Percentiles rank a stretch among this genome's conserved stretches.
phyloP scores from a whole-genome alignment of 2,329 filamentous ascomycete genomes.

The Colletotrichum sp. region DNA sequence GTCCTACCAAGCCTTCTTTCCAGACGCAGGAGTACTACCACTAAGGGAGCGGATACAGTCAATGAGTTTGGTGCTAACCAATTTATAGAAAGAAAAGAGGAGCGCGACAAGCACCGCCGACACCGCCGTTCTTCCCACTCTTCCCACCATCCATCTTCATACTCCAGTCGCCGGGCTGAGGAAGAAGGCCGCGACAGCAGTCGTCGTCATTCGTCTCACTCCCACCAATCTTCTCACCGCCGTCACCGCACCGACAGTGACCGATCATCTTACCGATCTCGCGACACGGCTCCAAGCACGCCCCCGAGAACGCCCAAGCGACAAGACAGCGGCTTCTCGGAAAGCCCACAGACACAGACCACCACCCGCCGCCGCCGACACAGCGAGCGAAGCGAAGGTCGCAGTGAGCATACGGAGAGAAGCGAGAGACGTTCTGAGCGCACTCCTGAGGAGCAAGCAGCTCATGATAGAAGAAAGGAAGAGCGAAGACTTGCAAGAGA shows the following conservation, averaged over 20 bases:
- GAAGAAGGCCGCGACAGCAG: conserved; percentile 32
- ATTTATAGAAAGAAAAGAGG: conserved; percentile 61
- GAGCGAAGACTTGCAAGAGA: conserved; percentile 40
- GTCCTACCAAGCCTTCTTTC: conserved; percentile 26
- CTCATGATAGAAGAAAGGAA: conserved; percentile 54
- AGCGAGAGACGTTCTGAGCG: conserved; percentile 30
- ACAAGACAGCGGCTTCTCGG: conserved; percentile 52
- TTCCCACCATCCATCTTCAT: conserved; percentile 32
- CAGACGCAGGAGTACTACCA: conserved; percentile 35
- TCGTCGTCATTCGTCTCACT: conserved; percentile 28
- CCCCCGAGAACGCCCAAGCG: conserved; percentile 45
- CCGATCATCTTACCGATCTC: conserved; percentile 30
- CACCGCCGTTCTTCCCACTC: conserved; percentile 42
- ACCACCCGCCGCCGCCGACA: background rate
- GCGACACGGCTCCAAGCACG: conserved; percentile 32
- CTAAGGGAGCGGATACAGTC: conserved; percentile 42
- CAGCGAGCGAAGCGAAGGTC: conserved; percentile 4
- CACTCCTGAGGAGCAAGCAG: conserved; percentile 54
- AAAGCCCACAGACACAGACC: conserved; percentile 32
- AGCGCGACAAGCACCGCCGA: conserved; percentile 45
- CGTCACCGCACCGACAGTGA: conserved; percentile 44
- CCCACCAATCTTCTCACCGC: conserved; percentile 22
- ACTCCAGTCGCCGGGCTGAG: conserved; percentile 36
- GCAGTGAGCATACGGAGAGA: conserved; percentile 2
- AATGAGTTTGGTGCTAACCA: conserved; percentile 59